Percentiles rank a stretch among this genome's conserved stretches.
phyloP scores from a whole-genome alignment of 2,329 filamentous ascomycete genomes.

The Pyrenophora graminea region DNA sequence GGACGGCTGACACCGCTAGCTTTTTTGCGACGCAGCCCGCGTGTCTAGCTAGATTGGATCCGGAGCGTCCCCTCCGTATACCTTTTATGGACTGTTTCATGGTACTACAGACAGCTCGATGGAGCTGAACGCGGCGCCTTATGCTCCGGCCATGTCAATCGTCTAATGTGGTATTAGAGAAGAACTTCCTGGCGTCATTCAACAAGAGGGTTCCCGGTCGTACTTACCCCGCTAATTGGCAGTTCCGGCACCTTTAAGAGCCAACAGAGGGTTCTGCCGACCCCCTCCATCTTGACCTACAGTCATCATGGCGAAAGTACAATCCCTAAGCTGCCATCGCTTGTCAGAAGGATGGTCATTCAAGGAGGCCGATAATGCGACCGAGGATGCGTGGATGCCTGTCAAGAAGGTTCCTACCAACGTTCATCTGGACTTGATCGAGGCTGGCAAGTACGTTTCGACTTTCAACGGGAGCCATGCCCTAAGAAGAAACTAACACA shows the following conservation, averaged over 20 bases:
- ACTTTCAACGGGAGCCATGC: background rate
- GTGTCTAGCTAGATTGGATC: slow-evolving; percentile 26
- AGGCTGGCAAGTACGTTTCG: slow-evolving; percentile 50
- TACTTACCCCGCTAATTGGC: slow-evolving; percentile 14
- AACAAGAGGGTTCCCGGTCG: slow-evolving; percentile 13
- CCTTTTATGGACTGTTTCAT: slow-evolving; percentile 22
- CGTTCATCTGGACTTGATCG: slow-evolving; percentile 54
- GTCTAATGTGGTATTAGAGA: slow-evolving; percentile 29
- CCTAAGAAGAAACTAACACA: slow-evolving; percentile 1
- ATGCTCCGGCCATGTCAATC: slow-evolving; percentile 32
- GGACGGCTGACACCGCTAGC: slow-evolving; percentile 14
- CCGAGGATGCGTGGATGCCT: slow-evolving; percentile 50
- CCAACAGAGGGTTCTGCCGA: slow-evolving; percentile 4
- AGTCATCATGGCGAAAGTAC: slow-evolving; percentile 32
- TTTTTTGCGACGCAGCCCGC: slow-evolving; percentile 25
- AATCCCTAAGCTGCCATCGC: slow-evolving; percentile 32
- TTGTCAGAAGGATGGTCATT: slow-evolving; percentile 51
- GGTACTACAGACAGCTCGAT: slow-evolving; percentile 31
- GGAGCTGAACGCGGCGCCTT: slow-evolving; percentile 32
- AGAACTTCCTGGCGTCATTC: slow-evolving; percentile 6
- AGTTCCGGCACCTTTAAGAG: slow-evolving; percentile 4
- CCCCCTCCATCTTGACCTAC: background rate
- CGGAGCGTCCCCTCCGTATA: slow-evolving; percentile 23
- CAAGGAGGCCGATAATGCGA: slow-evolving; percentile 50
- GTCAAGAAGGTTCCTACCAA: slow-evolving; percentile 54